Evolutionary conservation across 2,329 filamentous ascomycete species (phyloP), one percentile per base, ranked within the genome.

Genomic region (Nemania abortiva): DNA sequence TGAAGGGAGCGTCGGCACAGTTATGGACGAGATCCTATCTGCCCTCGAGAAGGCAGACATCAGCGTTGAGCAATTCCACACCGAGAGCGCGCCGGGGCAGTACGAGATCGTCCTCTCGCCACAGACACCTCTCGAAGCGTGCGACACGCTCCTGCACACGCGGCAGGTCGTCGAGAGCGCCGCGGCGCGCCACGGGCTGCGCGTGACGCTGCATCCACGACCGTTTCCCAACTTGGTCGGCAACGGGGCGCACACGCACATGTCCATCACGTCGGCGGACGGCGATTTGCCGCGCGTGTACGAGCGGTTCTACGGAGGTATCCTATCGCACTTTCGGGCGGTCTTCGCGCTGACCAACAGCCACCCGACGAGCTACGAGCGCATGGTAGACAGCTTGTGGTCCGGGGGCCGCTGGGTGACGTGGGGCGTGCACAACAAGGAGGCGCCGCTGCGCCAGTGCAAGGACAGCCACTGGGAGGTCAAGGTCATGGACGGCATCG

Each of bases 391-490:
- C 62, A 87, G 92, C n/a, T 83, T 83, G 67, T 96, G 92, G 93
- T 87, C 92, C 0, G 92, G 92, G n/a, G 92, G 92, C 0, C 87
- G 89, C 7, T 95, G 91, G 90, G 87, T 95, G 0, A 83, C 90
- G 0, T 97, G 92, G 93, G 93, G 93, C 13, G 92, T 89, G 4
- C 90, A 96, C 80, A 96, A 96, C 78, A 89, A 92, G 20, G 92
- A 95, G 81, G 85, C 89, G 4, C 91, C 93, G 0, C 82, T 97
- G 10, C 87, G 93, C 13, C 90, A 91, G 77, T 86, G 94, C 56
- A 82, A 83, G 2, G 82, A 79, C 2, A 89, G 88, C 22, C 90
- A 93, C 75, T 97, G 92, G 91, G 93, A 97, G 80, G 74, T 97
- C 24, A 91, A 93, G 76, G 89, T 87, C 63, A 76, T 95, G n/a